Evolutionary conservation across 208 protist genomes (phyloP).

Genomic region (Trichomonas vaginalis): DNA sequence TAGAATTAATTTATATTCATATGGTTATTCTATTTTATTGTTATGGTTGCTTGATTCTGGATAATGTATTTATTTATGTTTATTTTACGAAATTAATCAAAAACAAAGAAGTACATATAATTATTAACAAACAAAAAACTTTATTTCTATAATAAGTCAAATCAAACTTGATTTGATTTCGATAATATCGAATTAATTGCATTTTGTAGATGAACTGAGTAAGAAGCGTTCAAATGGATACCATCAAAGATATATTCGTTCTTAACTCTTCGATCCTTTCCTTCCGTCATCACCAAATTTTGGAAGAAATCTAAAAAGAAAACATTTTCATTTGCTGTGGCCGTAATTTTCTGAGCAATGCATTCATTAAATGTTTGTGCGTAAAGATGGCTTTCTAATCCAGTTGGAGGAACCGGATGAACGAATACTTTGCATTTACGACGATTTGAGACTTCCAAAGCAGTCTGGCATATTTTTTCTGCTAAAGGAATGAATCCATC

Average conservation of each 20-base stretch:
- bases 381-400: neutral
- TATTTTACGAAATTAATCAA: too few relatives aligned
- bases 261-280: neutral
- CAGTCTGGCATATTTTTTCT: neutral
- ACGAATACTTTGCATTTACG: neutral
- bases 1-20: too few relatives aligned
- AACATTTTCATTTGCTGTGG: neutral
- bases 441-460: neutral
- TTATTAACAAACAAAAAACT: too few relatives aligned
- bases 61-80: too few relatives aligned
- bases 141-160: too few relatives aligned
- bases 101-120: too few relatives aligned
- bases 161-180: too few relatives aligned
- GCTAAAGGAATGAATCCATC: neutral
- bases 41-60: too few relatives aligned
- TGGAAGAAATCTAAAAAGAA: neutral
- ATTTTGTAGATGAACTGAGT: neutral
- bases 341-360: neutral
- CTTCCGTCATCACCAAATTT: neutral
- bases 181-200: too few relatives aligned
- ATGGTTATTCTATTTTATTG: too few relatives aligned
- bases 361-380: neutral
- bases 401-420: neutral
- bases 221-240: neutral
- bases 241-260: neutral